Base-by-base conservation (phyloP, 176 grass and related monocot genomes). In the Rhynchospora pubera region DNA sequence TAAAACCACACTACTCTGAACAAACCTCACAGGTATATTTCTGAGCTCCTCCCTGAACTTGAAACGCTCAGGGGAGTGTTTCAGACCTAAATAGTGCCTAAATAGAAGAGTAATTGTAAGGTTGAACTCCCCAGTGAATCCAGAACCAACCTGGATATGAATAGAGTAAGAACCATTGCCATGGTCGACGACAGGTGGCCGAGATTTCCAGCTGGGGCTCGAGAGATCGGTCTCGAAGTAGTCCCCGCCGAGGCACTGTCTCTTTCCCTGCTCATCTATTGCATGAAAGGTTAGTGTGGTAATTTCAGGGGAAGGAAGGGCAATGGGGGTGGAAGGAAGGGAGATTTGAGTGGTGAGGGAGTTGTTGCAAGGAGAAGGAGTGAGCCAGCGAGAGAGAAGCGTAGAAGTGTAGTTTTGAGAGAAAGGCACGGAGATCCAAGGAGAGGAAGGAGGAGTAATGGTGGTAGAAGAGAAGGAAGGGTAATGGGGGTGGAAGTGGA, bases 201-300 rank as follows among this genome's bases (percentile, higher is more conserved):
- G 91, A 46, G 96, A 91, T 67, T 95, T 99, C 96, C 96, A 99
- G 42, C 80, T 52, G 3, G 26, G 32, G 12, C 89, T 86, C 59
- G 96, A 88, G 52, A 99, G 93, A 72, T 99, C 96, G 6, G 87
- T 79, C 91, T 99, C 96, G 84, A 95, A 99, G 89, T 91, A 99
- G 84, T 99, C 96, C 65, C 96, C 96, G 46, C 96, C 96, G 57
- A 93, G 74, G 80, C 96, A 91, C 60, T 93, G 93, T 6, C 81
- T 67, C 61, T 2, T 21, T 7, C 93, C 96, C 4, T 74, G 30
- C 46, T n/a, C 89, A 22, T 94, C 96, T 22, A 99, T 62, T 16
- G 96, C 91, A 55, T 80, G 86, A 85, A 99, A 87, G 34, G 79
- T 82, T 77, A 99, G 75, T 67, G 85, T 88, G 76, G 91, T 88